Base-by-base conservation (phyloP, 73 alveolate genomes). In the Paramecium sexaurelia region DNA sequence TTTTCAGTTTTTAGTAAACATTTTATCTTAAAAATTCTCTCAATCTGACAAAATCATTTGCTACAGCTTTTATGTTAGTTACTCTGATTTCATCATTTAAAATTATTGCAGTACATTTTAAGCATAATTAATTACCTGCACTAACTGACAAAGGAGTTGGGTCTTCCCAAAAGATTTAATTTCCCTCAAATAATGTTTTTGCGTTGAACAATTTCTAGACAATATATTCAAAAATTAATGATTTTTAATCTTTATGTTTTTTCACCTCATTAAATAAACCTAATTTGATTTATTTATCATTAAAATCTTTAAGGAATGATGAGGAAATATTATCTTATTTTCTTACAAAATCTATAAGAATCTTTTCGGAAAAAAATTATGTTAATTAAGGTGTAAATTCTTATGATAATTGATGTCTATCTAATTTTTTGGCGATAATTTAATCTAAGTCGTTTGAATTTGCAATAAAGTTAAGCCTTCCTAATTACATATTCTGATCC, bases 401-500 rank as follows among this genome's bases (percentile, higher is more conserved):
- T 24, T 61, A 24, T 2, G 20, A 2, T 6, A 61, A 61, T 11
- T 61, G 24, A 11, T 17, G 20, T 61, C 83, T 61, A 26, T 13
- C 6, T 6, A 61, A 11, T 29, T 61, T 61, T 61, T 61, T 22
- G 1, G 15, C 7, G 3, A 61, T 11, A 13, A 61, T 32, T 51
- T 51, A 7, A 51, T 51, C 67, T 51, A 51, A 51, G 26, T 61
- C 11, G 26, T 61, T 61, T 0, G 83, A 61, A 61, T 61, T 61
- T 1, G n/a, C 83, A 24, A 9, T 29, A 61, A 61, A 61, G 13
- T 11, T 61, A 11, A 61, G 41, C 5, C 26, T 26, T 29, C 83
- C 83, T 61, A 61, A 4, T 61, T 61, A 24, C 83, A 61, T 61
- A 61, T 61, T 61, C 43, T 26, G 7, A 61, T 61, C 83, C 43